Evolutionary conservation across 176 grass and related monocot species (phyloP).

Genomic region (Phoenix dactylifera): DNA sequence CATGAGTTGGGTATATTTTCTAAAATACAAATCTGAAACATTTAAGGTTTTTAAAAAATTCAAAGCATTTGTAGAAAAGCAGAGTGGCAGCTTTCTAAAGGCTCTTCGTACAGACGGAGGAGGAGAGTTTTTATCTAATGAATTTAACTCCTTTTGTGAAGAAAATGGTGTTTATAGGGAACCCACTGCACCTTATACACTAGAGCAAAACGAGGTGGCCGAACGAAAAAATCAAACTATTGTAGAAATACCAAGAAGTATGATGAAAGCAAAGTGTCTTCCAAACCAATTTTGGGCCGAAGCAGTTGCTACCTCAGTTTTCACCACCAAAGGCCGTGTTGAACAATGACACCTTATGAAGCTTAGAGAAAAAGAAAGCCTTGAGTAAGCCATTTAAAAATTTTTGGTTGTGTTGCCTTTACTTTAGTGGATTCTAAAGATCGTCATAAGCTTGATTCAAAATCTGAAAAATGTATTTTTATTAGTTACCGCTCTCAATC

Average conservation of each 20-base stretch:
- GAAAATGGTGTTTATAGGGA: not conserved
- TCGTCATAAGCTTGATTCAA: not conserved
- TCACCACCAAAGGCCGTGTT: not conserved
- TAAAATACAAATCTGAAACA: too few relatives aligned
- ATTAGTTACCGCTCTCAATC: not conserved
- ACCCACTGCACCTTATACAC: slow-evolving; percentile 1
- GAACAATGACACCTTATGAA: not conserved
- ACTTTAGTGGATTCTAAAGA: not conserved
- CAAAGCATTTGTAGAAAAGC: too few relatives aligned
- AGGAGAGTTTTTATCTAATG: too few relatives aligned
- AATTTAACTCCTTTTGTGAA: not conserved
- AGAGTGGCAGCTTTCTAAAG: too few relatives aligned
- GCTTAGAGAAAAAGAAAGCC: not conserved
- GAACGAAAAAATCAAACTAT: slow-evolving; percentile 3
- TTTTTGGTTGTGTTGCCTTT: not conserved
- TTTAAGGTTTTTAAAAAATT: too few relatives aligned
- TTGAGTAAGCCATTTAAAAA: not conserved
- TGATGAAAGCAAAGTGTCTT: not conserved
- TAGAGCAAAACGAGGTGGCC: not conserved
- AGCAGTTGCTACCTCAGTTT: not conserved
- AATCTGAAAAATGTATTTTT: not conserved
- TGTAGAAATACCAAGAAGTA: not conserved
- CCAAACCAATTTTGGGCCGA: slow-evolving; percentile 7
- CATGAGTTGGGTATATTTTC: too few relatives aligned
- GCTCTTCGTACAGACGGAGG: too few relatives aligned